Conservation (phyloP, 352 stramenopile species). For the Phytopythium mirpurense region DNA sequence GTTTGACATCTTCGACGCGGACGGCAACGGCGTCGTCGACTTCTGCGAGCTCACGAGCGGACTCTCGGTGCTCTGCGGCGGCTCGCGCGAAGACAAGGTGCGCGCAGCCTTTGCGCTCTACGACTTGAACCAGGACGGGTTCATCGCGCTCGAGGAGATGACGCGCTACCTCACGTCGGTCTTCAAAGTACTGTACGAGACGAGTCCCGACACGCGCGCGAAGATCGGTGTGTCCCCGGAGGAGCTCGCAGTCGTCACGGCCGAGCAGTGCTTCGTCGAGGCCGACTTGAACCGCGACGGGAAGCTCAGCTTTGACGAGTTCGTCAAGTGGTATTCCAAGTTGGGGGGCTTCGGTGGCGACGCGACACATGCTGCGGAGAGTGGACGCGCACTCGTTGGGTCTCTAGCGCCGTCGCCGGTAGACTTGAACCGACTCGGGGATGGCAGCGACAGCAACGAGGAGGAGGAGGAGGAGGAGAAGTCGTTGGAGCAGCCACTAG, state of each 20-base stretch:
- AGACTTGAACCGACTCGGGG: background rate
- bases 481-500: background rate
- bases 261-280: constrained; percentile 83
- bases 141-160: constrained; percentile 89
- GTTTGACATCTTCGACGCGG: constrained; percentile 79
- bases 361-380: constrained; percentile 1
- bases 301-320: constrained; percentile 83
- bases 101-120: constrained; percentile 84
- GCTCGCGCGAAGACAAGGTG: constrained; percentile 79
- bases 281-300: constrained; percentile 77
- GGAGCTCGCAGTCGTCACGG: constrained; percentile 72
- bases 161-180: constrained; percentile 77
- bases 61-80: constrained; percentile 77
- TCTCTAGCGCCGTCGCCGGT: background rate
- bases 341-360: constrained; percentile 28
- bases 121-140: constrained; percentile 82
- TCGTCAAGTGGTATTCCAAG: constrained; percentile 80
- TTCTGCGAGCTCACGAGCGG: constrained; percentile 83
- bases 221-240: constrained; percentile 60
- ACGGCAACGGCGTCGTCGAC: constrained; percentile 75
- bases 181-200: constrained; percentile 87
- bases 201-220: constrained; percentile 48
- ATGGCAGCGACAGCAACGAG: background rate
- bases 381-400: constrained; percentile 2
- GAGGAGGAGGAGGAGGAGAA: constrained; percentile 4